Base-by-base conservation (phyloP, 306 rosid genomes). In the Hippophae rhamnoides region DNA sequence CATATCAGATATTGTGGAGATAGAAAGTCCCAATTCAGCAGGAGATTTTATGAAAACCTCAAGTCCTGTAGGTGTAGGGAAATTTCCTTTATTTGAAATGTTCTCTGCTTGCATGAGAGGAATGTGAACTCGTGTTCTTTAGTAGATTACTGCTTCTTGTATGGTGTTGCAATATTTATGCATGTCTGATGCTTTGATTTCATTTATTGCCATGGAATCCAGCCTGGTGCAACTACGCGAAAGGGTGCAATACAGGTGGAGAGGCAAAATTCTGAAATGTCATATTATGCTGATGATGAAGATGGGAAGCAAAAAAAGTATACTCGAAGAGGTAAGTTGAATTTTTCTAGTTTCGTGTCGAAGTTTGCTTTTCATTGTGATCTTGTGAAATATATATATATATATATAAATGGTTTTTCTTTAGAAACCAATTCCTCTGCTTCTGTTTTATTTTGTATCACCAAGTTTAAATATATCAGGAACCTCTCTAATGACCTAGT, bases 171-270 rank as follows among this genome's bases (percentile, higher is more conserved):
- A 31, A 31, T 31, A 31, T 31, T 31, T 31, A 31, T 0, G 38
- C 5, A 31, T 31, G 3, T 56, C 65, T 74, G 47, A 46, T 64
- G 43, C 58, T 68, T 70, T 70, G 68, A 14, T 69, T 75, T 46
- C 68, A 43, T 42, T 64, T 44, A 56, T 65, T 64, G 56, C 43
- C 60, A 57, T 72, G 63, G 60, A 60, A 70, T 76, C 72, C 87
- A 93, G 99, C 95, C 86, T 65, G 85, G 85, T 80, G 99, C 99
- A 64, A 87, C 97, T 54, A 86, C 99, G 54, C 82, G 99, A 73
- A 93, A 93, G 79, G 82, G 81, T 64, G 70, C 82, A 65, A 14
- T 85, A 73, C 75, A 77, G 57, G 75, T 69, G 68, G 99, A 93
- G 6, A 80, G 90, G 57, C 97, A 88, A 65, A 93, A 73, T 68